Conservation (phyloP, 192 early-diverging fungal genomes). For the Pecoramyces ruminantium region DNA sequence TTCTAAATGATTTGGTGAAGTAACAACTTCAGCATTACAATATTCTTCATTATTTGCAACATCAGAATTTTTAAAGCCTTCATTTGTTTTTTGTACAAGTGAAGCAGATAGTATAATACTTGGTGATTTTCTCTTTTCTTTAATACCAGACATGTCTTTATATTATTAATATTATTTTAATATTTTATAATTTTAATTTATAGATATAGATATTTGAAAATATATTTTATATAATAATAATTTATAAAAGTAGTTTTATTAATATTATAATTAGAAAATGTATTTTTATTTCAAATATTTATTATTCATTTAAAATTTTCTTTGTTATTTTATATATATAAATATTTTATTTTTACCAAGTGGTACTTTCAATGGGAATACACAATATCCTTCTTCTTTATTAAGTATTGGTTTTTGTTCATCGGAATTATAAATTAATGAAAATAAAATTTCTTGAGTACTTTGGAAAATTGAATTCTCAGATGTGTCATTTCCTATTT, state of each 20-base stretch:
- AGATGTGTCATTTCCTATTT: neutral
- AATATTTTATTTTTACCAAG: neutral
- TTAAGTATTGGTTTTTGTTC: neutral
- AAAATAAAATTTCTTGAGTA: neutral
- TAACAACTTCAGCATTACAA: neutral
- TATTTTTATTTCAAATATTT: no score
- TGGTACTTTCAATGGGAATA: neutral
- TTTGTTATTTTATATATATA: no score
- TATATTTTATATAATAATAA: no score
- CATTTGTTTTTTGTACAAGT: neutral
- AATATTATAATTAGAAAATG: no score
- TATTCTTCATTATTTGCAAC: neutral
- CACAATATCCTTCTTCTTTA: neutral
- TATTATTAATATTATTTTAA: no score
- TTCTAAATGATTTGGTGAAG: neutral
- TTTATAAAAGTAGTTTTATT: no score
- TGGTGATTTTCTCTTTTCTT: neutral
- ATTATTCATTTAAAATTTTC: no score
- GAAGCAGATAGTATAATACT: neutral
- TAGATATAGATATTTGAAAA: no score
- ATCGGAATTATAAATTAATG: neutral
- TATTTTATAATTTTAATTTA: no score
- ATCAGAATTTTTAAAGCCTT: neutral
- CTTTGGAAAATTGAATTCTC: neutral
- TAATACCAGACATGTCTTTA: neutral